phyloP scores from a whole-genome alignment of 192 early-diverging fungal genomes.

The Coemansia sp. region DNA sequence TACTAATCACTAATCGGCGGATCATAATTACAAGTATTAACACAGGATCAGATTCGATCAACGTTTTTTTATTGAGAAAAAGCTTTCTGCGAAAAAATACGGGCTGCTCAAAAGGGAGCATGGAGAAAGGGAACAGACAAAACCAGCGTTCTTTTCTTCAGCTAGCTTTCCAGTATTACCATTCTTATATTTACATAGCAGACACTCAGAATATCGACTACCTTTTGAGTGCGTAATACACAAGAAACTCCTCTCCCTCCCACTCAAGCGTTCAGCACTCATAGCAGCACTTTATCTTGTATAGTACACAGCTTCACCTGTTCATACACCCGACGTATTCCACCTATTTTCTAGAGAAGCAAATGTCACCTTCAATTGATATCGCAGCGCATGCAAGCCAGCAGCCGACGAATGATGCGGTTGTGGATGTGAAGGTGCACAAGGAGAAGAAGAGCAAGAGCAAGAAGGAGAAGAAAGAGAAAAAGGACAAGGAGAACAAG shows the following conservation, averaged over 20 bases:
- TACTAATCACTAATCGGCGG: neutral
- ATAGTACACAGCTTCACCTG: neutral
- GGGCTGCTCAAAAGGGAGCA: neutral
- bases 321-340: slow-evolving; percentile 1
- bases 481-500: slow-evolving; percentile 35
- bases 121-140: neutral
- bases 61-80: neutral
- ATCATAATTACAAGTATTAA: neutral
- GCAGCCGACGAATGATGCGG: neutral
- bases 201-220: neutral
- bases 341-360: neutral
- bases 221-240: neutral
- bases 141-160: neutral
- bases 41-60: neutral
- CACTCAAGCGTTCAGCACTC: neutral
- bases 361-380: slow-evolving; percentile 45
- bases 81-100: neutral
- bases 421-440: slow-evolving; percentile 23
- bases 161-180: neutral
- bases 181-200: slow-evolving; percentile 3
- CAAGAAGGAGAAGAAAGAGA: slow-evolving; percentile 38
- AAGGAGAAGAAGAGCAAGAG: slow-evolving; percentile 35
- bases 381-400: slow-evolving; percentile 14
- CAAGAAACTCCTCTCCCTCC: no score
- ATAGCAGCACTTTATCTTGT: neutral